A percentile compares a stretch with the other conserved stretches of the same genome.
phyloP scores from a whole-genome alignment of 2,329 filamentous ascomycete species.

The Akanthomyces uredinophilus region DNA sequence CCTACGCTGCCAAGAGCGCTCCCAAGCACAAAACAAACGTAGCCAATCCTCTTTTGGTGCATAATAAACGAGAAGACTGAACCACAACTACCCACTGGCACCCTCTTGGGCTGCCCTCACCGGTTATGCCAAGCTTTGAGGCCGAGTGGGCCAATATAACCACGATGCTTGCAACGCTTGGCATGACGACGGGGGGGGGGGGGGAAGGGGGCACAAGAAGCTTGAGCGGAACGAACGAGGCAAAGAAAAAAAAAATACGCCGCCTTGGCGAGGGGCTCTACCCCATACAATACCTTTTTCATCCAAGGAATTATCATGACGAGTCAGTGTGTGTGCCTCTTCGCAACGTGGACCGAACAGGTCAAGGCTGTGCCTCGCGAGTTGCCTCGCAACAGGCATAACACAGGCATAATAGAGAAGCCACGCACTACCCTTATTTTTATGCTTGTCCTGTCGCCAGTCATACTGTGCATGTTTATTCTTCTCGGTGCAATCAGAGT shows the following conservation, averaged over 20 bases:
- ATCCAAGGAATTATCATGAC: background rate
- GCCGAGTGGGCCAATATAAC: constrained; percentile 8
- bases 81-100: background rate
- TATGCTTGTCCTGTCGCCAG: background rate
- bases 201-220: too few species aligned
- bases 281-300: background rate
- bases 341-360: background rate
- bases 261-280: background rate
- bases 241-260: background rate
- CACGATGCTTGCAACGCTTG: background rate
- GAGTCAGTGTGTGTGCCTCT: background rate
- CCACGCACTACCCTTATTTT: background rate
- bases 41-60: too few species aligned
- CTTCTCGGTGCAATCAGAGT: too few species aligned
- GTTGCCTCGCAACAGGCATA: background rate
- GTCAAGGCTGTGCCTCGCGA: background rate
- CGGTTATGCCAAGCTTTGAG: constrained; percentile 8
- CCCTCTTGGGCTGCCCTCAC: background rate
- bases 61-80: too few species aligned
- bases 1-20: too few species aligned
- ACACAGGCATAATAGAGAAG: background rate
- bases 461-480: too few species aligned
- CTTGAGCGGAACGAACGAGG: background rate
- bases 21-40: too few species aligned
- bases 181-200: background rate